phyloP scores from a whole-genome alignment of 2,329 filamentous ascomycete species.

The Aspergillus tubingensis region DNA sequence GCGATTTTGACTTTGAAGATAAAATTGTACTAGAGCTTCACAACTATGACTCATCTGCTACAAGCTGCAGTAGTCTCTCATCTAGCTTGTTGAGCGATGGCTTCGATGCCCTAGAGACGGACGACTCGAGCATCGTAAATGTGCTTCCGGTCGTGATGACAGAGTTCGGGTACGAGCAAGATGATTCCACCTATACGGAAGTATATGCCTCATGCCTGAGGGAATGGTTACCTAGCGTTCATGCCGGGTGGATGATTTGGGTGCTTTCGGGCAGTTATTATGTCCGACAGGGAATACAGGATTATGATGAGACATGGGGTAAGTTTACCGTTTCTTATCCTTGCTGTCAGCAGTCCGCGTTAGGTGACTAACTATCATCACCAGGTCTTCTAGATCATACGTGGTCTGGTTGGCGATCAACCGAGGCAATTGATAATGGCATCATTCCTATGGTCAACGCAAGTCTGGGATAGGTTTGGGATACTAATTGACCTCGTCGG shows the following conservation, averaged over 20 bases:
- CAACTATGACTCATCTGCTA: conserved; percentile 48
- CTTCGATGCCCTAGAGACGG: conserved; percentile 44
- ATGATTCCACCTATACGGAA: conserved; percentile 48
- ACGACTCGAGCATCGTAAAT: conserved; percentile 33
- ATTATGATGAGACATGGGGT: conserved; percentile 60
- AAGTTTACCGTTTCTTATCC: conserved; percentile 7
- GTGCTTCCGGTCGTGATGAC: conserved; percentile 45
- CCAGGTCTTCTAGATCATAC: conserved; percentile 55
- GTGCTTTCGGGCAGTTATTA: conserved; percentile 63
- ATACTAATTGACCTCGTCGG: not conserved
- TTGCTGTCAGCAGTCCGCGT: not conserved
- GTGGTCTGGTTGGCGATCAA: conserved; percentile 54
- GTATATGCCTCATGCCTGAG: conserved; percentile 58
- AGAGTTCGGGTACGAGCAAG: conserved; percentile 53
- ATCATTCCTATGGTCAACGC: conserved; percentile 14
- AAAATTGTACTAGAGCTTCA: conserved; percentile 54
- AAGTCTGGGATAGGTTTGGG: not conserved
- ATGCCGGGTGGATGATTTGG: conserved; percentile 61
- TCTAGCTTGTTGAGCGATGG: conserved; percentile 41
- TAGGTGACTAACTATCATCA: not conserved
- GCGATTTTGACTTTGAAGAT: conserved; percentile 42
- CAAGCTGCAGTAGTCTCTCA: conserved; percentile 40
- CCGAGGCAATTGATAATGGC: conserved; percentile 20
- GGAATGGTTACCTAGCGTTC: conserved; percentile 50
- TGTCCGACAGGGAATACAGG: conserved; percentile 54